Evolutionary conservation across 2,329 filamentous ascomycete species (phyloP).

Genomic region (Phialophora tarda): DNA sequence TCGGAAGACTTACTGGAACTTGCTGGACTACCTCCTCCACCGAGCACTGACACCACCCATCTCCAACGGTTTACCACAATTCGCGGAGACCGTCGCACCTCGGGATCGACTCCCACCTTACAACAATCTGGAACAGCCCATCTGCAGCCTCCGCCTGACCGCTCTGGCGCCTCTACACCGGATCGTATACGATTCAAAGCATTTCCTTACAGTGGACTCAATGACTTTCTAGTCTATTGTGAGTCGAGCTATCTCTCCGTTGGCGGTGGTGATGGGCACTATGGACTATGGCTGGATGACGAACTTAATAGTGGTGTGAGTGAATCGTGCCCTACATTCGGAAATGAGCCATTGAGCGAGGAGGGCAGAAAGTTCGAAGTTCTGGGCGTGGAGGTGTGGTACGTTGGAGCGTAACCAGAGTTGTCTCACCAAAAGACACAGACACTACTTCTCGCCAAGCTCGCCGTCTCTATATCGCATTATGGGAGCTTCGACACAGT

Average conservation of each 20-base stretch:
- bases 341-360: constrained; percentile 91
- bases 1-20: constrained; percentile 54
- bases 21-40: constrained; percentile 69
- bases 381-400: constrained; percentile 91
- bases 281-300: constrained; percentile 92
- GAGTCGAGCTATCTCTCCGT: constrained; percentile 83
- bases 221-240: constrained; percentile 96
- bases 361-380: constrained; percentile 92
- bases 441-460: not conserved
- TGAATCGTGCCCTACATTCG: constrained; percentile 84
- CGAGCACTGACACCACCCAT: constrained; percentile 69
- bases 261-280: constrained; percentile 87
- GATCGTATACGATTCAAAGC: constrained; percentile 93
- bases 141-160: constrained; percentile 38
- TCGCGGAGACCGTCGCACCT: constrained; percentile 48
- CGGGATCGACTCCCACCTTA: constrained; percentile 40
- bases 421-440: not conserved
- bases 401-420: constrained; percentile 65
- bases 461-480: not conserved
- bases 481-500: not conserved
- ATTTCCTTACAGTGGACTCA: constrained; percentile 92
- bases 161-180: constrained; percentile 60
- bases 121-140: constrained; percentile 36
- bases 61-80: constrained; percentile 66
- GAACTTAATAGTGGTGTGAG: constrained; percentile 83